Conservation (phyloP, 2,329 filamentous ascomycete genomes). For the Colletotrichum sp. region DNA sequence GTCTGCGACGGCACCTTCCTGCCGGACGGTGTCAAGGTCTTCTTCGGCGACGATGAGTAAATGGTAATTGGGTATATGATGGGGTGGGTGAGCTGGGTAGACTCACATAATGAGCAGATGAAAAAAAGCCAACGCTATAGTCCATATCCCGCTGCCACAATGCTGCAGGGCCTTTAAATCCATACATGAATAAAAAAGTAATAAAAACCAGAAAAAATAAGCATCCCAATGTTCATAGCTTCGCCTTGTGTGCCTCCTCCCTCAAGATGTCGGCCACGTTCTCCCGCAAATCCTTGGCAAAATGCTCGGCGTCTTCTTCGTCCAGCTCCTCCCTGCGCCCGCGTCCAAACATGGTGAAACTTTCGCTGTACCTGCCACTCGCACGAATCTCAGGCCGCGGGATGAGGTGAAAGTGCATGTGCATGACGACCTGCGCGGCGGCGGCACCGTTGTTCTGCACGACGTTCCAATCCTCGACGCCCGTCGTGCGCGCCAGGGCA, state of each 20-base stretch:
- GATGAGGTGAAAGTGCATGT: slow-evolving; percentile 95
- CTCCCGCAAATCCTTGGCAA: slow-evolving; percentile 62
- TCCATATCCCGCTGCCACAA: not conserved
- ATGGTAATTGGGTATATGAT: not conserved
- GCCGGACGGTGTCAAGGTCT: slow-evolving; percentile 69
- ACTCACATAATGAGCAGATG: slow-evolving; percentile 11
- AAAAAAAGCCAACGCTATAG: slow-evolving; percentile 1
- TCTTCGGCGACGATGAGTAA: slow-evolving; percentile 84
- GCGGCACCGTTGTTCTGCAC: slow-evolving; percentile 94
- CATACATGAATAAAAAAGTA: slow-evolving; percentile 11
- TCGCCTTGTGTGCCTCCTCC: slow-evolving; percentile 33
- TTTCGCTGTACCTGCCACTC: slow-evolving; percentile 59
- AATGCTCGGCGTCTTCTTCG: slow-evolving; percentile 69
- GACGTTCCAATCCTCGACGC: slow-evolving; percentile 88
- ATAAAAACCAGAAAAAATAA: not conserved
- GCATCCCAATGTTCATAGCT: slow-evolving; percentile 34
- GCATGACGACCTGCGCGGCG: slow-evolving; percentile 90
- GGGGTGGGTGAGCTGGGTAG: not conserved
- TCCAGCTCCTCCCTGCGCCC: slow-evolving; percentile 77
- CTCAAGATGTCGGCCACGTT: slow-evolving; percentile 52
- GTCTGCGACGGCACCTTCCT: slow-evolving; percentile 78
- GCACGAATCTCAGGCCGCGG: slow-evolving; percentile 74
- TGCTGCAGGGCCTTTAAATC: not conserved
- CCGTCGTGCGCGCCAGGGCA: slow-evolving; percentile 72
- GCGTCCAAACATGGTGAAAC: slow-evolving; percentile 84